These are phyloP conservation scores for Hypoxylon cercidicola DNA, from an alignment of 495 filamentous ascomycete genomes.

Conservation along the genomic window DNA sequence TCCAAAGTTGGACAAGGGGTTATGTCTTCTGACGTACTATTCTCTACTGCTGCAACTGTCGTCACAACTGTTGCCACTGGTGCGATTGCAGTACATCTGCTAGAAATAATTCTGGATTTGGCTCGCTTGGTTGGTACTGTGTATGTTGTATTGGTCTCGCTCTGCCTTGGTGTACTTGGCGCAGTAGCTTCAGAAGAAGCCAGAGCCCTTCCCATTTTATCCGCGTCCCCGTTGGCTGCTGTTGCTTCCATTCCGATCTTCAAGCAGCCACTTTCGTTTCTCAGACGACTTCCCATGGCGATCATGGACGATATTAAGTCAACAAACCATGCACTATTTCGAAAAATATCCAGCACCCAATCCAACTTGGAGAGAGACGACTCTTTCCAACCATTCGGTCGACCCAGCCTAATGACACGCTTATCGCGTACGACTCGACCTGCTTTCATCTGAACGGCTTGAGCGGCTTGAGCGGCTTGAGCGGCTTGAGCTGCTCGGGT, in stretches of 20 bases:
- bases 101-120: neutral
- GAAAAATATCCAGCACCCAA: slow-evolving; percentile 7
- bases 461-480: neutral
- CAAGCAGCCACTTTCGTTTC: slow-evolving; percentile 20
- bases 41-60: neutral
- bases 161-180: neutral
- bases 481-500: neutral
- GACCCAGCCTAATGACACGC: neutral
- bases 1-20: neutral
- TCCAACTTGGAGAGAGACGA: neutral
- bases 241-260: neutral
- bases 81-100: slow-evolving; percentile 3
- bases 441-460: neutral
- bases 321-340: neutral
- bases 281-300: slow-evolving; percentile 3
- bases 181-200: neutral
- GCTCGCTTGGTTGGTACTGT: no score
- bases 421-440: slow-evolving; percentile 1
- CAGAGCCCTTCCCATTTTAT: neutral
- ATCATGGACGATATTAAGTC: slow-evolving; percentile 7
- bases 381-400: neutral
- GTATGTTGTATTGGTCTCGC: neutral
- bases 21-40: neutral
- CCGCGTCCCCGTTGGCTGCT: neutral
- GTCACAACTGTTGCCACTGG: neutral